These are phyloP conservation scores for Rubroboletus pulcherrimus DNA, from an alignment of 768 basidiomycete genomes.

Conservation along the genomic window DNA sequence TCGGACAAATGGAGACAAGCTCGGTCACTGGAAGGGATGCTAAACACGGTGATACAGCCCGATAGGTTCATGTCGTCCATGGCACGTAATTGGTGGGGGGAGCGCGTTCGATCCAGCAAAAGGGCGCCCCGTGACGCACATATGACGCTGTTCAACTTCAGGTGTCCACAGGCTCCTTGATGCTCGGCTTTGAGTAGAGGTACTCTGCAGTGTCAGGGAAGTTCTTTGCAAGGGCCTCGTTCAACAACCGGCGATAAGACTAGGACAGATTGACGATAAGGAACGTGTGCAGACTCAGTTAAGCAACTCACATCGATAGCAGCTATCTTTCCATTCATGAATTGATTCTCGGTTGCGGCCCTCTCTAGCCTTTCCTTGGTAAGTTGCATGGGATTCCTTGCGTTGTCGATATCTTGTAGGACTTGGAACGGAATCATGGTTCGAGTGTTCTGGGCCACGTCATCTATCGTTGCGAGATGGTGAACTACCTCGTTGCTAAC, in stretches of 20 bases:
- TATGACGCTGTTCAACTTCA: constrained; percentile 3
- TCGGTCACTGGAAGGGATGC: constrained; percentile 1
- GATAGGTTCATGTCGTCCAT: background rate
- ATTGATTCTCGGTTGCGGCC: constrained; percentile 85
- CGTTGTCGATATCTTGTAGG: constrained; percentile 73
- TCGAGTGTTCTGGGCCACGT: constrained; percentile 56
- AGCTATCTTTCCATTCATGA: constrained; percentile 84
- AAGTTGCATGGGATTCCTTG: constrained; percentile 76
- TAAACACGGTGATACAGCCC: background rate
- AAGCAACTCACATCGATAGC: constrained; percentile 59
- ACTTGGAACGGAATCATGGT: constrained; percentile 76
- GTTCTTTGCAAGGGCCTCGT: constrained; percentile 66
- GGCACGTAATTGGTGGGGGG: constrained; percentile 5
- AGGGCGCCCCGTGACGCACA: background rate
- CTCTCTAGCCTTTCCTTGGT: constrained; percentile 79
- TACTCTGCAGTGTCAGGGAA: constrained; percentile 54
- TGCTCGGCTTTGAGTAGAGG: constrained; percentile 15
- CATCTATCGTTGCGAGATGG: constrained; percentile 64
- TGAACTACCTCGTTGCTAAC: constrained; percentile 69
- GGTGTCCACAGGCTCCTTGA: constrained; percentile 7
- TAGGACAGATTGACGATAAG: constrained; percentile 26
- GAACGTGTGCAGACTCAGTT: background rate
- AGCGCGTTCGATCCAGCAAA: constrained; percentile 1
- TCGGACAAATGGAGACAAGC: constrained; percentile 1
- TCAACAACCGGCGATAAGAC: constrained; percentile 66